Percentiles rank a stretch among this genome's conserved stretches.
Evolutionary conservation across 208 protist species (phyloP).

Genomic region (Wallacemonas collosoma): DNA sequence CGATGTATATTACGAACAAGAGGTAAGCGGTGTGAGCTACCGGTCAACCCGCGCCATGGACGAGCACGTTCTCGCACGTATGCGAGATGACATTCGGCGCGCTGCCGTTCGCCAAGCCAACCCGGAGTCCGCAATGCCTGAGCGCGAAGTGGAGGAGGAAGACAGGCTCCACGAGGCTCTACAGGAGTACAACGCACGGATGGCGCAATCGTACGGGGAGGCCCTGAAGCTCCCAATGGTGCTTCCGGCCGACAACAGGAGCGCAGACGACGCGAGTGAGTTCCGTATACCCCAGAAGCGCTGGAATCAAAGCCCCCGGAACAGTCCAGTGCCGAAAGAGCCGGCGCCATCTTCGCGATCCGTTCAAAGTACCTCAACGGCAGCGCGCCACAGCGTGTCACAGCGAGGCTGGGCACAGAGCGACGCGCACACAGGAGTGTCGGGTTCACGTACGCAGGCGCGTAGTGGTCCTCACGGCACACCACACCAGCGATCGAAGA

Average conservation of each 20-base stretch:
- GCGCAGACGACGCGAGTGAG: background rate
- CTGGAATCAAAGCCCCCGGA: background rate
- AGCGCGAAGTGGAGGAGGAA: constrained; percentile 24
- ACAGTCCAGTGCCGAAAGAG: background rate
- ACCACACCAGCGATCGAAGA: background rate
- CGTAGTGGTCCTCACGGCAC: background rate
- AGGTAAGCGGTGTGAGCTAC: background rate
- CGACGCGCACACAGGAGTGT: background rate
- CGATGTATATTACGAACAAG: constrained; percentile 19
- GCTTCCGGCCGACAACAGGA: background rate
- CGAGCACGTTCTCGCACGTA: constrained; percentile 53
- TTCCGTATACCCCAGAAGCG: background rate
- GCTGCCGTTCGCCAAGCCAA: constrained; percentile 32
- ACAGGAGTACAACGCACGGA: constrained; percentile 21
- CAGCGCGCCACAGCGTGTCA: constrained; percentile 3
- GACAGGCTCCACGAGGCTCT: constrained; percentile 16
- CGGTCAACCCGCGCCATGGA: constrained; percentile 53
- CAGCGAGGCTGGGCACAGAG: background rate
- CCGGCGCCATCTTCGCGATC: background rate
- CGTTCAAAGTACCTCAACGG: background rate
- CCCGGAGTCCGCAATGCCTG: constrained; percentile 39
- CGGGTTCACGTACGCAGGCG: background rate
- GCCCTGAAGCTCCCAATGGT: constrained; percentile 9
- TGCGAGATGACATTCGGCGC: constrained; percentile 40
- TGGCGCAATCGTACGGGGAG: constrained; percentile 12